phyloP scores from a whole-genome alignment of 768 basidiomycete species.

The Sistotremastrum niveocremeum region DNA sequence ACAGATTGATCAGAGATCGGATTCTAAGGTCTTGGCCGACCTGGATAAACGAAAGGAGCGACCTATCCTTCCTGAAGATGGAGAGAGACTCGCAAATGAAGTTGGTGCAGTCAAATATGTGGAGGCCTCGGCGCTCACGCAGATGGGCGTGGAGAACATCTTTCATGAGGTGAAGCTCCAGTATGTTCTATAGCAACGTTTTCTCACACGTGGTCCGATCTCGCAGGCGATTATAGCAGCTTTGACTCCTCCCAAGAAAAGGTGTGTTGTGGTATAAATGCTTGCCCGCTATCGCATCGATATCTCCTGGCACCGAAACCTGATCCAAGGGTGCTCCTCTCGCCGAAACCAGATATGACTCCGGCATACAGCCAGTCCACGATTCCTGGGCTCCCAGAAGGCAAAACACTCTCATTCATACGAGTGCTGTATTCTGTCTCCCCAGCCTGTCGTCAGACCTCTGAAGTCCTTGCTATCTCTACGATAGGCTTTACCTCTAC shows the following conservation, averaged over 20 bases:
- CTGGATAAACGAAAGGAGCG: constrained; percentile 91
- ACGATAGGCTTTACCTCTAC: too few species aligned
- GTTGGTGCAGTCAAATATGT: constrained; percentile 98
- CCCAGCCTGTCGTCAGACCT: too few species aligned
- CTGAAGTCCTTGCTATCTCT: too few species aligned
- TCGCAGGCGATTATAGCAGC: constrained; percentile 93
- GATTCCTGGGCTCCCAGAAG: too few species aligned
- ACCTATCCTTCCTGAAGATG: constrained; percentile 77
- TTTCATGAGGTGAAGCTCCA: constrained; percentile 82
- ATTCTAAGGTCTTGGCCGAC: constrained; percentile 87
- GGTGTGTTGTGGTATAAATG: constrained; percentile 76
- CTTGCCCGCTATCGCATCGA: constrained; percentile 6
- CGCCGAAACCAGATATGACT: too few species aligned
- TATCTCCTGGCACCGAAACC: too few species aligned
- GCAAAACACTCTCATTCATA: too few species aligned
- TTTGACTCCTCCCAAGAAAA: constrained; percentile 83
- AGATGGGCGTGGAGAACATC: constrained; percentile 99
- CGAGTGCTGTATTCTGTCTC: too few species aligned
- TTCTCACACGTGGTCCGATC: neutral
- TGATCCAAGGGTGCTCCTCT: too few species aligned
- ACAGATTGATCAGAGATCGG: constrained; percentile 93
- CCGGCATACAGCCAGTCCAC: too few species aligned
- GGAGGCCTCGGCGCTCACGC: constrained; percentile 97
- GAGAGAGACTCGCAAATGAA: constrained; percentile 91
- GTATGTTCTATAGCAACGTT: neutral